Base-by-base conservation (phyloP, 2,329 filamentous ascomycete species). In the Zymoseptoria brevis region DNA sequence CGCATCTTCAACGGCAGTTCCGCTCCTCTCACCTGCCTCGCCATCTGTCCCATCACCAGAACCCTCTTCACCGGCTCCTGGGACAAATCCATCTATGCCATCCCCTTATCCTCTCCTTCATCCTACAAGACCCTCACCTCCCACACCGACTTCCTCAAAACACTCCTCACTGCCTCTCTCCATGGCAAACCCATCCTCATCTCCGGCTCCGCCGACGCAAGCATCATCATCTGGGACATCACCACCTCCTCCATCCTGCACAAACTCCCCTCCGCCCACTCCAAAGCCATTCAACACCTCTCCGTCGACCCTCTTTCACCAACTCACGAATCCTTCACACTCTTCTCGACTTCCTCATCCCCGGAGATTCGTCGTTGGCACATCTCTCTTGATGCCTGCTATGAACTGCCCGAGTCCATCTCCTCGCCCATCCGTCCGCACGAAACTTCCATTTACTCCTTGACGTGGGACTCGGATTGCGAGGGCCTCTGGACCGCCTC, bases 11-110 rank as follows among this genome's bases (percentile, higher is more conserved):
- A 83, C 69, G 90, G 90, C 1, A 89, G 92, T 19, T 82, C 81
- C 52, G 87, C 90, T 3, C 94, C 94, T 1, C 79, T 96, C 8
- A 93, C 90, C 8, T 89, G 87, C 65, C 75, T 96, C 26, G 84
- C 88, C 16, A 78, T 90, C 41, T 86, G 84, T 13, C 72, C 77
- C 3, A 55, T 58, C 11, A 69, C 69, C 4, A 67, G 69, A 55
- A 87, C 81, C 1, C 71, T 96, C 9, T 96, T 90, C 73, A 90
- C 90, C 22, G 93, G 92, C 35, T 94, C 87, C 60, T 99, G 94
- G 94, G 93, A 99, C 76, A 96, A 96, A 76, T 82, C 84, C 19
- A 82, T 97, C 59, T 96, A 91, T 86, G 88, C 87, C 30, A 96
- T 87, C 30, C 41, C 61, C 13, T 54, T 60, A 19, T 53, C 53